Evolutionary conservation across 257 asterid genomes (phyloP), one percentile per base, ranked within the genome.

Genomic region (Apocynum venetum): DNA sequence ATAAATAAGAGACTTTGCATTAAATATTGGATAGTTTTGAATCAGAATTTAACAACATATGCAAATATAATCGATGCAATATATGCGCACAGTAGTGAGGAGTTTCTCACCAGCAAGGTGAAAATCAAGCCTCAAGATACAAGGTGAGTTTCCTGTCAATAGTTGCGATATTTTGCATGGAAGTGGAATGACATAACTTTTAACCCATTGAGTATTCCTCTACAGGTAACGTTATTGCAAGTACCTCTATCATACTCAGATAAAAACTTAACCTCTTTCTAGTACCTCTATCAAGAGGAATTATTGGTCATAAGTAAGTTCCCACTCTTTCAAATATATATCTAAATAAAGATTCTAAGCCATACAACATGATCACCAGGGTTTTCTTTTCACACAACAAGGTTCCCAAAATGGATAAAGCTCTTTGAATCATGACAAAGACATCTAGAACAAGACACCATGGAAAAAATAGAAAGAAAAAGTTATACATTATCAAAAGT

Each of bases 71-170:
- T 41, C 40, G 0, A 65, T 65, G 12, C 25, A 40, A 65, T 63
- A 63, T 63, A 31, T 65, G 6, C 51, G 48, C 8, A 47, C 60
- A 49, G 60, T 35, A 72, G n/a, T 2, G 11, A 51, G 76, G 48
- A 51, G 41, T 71, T 48, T 71, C 74, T 48, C 59, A 51, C 59
- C 47, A 49, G 46, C 2, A 71, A 49, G 75, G 61, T 20, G 59
- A 71, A 35, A n/a, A 20, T 14, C 43, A 12, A 61, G 43, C 59
- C 10, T 20, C 59, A 35, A n/a, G 40, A 71, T 48, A 2, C 35
- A 69, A 44, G 55, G 40, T n/a, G 46, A 8, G 19, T 69, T 61
- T 61, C 36, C 43, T 15, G 20, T n/a, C 31, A 25, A 25, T 25
- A 25, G 31, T 25, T 25, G 31, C 15, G 31, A 66, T 66, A 66